Percentiles rank a stretch among this genome's conserved stretches.
Evolutionary conservation across 2,329 filamentous ascomycete species (phyloP).

Genomic region (Fusarium agapanthi): DNA sequence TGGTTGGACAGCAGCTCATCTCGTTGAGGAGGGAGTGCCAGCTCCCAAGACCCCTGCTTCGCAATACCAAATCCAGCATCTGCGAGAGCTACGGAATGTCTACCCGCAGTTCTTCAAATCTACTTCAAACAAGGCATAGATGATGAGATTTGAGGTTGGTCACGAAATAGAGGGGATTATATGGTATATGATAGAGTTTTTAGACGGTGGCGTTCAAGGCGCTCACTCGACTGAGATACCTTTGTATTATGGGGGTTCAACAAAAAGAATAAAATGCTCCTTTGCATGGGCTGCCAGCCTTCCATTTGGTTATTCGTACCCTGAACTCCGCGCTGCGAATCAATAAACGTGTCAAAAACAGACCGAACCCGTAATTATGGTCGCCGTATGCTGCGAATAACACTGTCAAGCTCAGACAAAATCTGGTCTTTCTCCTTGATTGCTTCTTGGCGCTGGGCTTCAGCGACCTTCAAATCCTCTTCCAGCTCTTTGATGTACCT

Average conservation of each 20-base stretch:
- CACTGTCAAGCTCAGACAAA: constrained; percentile 65
- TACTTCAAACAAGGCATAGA: constrained; percentile 21
- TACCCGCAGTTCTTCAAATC: constrained; percentile 90
- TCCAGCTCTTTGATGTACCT: constrained; percentile 71
- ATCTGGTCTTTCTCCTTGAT: constrained; percentile 71
- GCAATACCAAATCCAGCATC: constrained; percentile 76
- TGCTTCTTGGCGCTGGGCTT: constrained; percentile 69
- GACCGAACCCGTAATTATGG: constrained; percentile 52
- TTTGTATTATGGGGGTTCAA: constrained; percentile 13
- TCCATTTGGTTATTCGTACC: background rate
- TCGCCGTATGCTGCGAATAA: constrained; percentile 68
- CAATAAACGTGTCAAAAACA: background rate
- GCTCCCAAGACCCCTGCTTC: constrained; percentile 71
- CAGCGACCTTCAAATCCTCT: constrained; percentile 70
- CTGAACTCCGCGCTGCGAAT: constrained; percentile 35
- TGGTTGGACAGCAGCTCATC: constrained; percentile 87
- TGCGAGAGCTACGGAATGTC: constrained; percentile 77
- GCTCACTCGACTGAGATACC: constrained; percentile 20
- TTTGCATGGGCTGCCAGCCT: background rate
- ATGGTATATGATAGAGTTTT: background rate
- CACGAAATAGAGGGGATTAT: background rate
- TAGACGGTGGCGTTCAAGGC: constrained; percentile 29
- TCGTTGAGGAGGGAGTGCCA: constrained; percentile 79
- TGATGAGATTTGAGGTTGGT: background rate
- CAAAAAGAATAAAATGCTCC: background rate